Conservation (phyloP, 305 asterid species). For the Rubia balearica region DNA sequence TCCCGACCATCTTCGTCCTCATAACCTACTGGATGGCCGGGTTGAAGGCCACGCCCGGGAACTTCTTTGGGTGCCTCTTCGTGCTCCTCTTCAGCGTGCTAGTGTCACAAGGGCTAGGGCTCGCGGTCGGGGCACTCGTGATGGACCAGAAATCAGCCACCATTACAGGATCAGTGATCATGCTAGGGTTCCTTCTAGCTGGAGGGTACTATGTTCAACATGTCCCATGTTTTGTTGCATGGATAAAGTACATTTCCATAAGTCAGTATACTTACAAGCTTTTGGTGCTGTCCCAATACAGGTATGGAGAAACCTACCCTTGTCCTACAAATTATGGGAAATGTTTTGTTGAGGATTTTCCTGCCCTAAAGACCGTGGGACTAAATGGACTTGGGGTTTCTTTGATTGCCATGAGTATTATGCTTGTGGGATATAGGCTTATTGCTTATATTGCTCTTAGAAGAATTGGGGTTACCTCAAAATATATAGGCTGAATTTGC, state of each 20-base stretch:
- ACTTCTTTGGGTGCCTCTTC: conserved; percentile 43
- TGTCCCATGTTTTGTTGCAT: conserved; percentile 50
- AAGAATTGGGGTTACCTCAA: conserved; percentile 60
- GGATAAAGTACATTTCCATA: conserved; percentile 62
- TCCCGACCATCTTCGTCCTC: conserved; percentile 49
- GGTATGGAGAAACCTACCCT: conserved; percentile 39
- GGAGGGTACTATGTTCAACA: conserved; percentile 65
- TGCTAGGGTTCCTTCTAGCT: conserved; percentile 48
- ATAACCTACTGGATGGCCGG: conserved; percentile 85
- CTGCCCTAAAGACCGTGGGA: conserved; percentile 44
- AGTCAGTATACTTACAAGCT: conserved; percentile 58
- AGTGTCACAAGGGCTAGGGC: conserved; percentile 63
- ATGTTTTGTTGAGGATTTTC: conserved; percentile 55
- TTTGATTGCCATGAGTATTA: conserved; percentile 38
- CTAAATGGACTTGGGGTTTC: conserved; percentile 28
- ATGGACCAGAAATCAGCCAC: conserved; percentile 69
- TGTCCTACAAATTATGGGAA: conserved; percentile 20
- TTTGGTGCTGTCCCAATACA: conserved; percentile 41
- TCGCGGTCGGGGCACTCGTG: conserved; percentile 66
- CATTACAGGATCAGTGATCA: conserved; percentile 50
- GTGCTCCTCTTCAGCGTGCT: conserved; percentile 44
- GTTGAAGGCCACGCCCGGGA: conserved; percentile 27
- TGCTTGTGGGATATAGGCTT: conserved; percentile 62
- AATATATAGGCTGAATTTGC: conserved; percentile 19
- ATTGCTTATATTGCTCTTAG: conserved; percentile 63